Percentiles rank a stretch among this genome's conserved stretches.
Conservation (phyloP, 2,329 filamentous ascomycete species). For the Mollisiaceae sp. region DNA sequence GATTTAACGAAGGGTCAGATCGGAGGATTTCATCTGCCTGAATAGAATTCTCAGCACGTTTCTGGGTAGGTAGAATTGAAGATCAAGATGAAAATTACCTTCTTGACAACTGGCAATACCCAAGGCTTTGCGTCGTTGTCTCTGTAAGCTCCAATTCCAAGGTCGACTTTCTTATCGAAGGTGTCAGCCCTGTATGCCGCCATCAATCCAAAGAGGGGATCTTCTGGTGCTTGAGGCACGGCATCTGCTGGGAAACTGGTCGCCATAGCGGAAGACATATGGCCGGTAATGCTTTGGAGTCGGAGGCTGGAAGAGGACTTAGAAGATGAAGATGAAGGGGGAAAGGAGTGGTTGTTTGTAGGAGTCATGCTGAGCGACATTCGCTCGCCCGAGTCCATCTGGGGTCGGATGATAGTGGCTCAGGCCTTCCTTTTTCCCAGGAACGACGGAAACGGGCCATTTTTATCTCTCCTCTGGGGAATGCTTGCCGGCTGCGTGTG, state of each 20-base stretch:
- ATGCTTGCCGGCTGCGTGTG: neutral
- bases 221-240: constrained; percentile 90
- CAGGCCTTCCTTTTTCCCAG: neutral
- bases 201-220: constrained; percentile 93
- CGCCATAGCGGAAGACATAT: constrained; percentile 62
- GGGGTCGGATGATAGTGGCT: constrained; percentile 2
- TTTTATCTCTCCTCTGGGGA: constrained; percentile 6
- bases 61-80: constrained; percentile 3
- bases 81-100: constrained; percentile 63
- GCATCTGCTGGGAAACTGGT: constrained; percentile 77
- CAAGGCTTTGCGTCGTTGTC: constrained; percentile 96
- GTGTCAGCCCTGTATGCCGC: constrained; percentile 83
- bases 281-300: constrained; percentile 67
- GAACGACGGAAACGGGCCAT: neutral
- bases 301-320: constrained; percentile 52
- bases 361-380: neutral
- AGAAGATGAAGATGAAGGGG: constrained; percentile 21
- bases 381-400: neutral
- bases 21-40: constrained; percentile 91
- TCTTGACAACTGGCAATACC: constrained; percentile 94
- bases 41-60: constrained; percentile 26
- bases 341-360: constrained; percentile 14
- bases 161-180: constrained; percentile 82
- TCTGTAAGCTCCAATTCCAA: constrained; percentile 91
- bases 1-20: constrained; percentile 88